Conservation (phyloP, 441 rosid species). For the Dalechampia spathulata region DNA sequence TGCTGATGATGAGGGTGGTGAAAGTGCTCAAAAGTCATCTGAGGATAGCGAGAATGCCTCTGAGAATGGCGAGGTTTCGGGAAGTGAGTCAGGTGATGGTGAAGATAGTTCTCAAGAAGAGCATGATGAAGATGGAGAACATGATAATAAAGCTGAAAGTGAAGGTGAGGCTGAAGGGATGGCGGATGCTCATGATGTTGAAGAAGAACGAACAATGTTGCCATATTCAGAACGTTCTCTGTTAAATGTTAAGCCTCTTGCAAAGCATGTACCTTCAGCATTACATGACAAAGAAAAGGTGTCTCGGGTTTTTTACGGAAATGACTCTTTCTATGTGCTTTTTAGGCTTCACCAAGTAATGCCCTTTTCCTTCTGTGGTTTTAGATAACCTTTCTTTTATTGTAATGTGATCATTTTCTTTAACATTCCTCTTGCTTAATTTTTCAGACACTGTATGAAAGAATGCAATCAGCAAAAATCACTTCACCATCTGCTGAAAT, state of each 20-base stretch:
- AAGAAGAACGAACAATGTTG: slow-evolving; percentile 55
- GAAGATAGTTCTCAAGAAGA: slow-evolving; percentile 80
- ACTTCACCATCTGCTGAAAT: slow-evolving; percentile 84
- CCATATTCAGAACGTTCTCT: slow-evolving; percentile 67
- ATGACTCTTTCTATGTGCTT: slow-evolving; percentile 89
- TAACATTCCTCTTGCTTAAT: slow-evolving; percentile 3
- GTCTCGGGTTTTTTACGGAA: slow-evolving; percentile 77
- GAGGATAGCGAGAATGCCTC: slow-evolving; percentile 89
- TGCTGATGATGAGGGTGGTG: slow-evolving; percentile 81
- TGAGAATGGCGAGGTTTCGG: slow-evolving; percentile 87
- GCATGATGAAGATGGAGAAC: slow-evolving; percentile 68
- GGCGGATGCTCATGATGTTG: slow-evolving; percentile 78
- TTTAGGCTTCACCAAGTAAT: slow-evolving; percentile 97
- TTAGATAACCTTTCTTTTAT: background rate
- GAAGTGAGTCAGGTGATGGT: slow-evolving; percentile 79
- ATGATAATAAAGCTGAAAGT: slow-evolving; percentile 79
- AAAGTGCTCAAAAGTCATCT: slow-evolving; percentile 78
- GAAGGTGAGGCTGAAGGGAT: slow-evolving; percentile 92
- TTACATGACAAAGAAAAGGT: slow-evolving; percentile 42
- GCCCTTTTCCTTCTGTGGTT: slow-evolving; percentile 10
- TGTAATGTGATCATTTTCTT: slow-evolving; percentile 6
- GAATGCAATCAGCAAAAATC: slow-evolving; percentile 84
- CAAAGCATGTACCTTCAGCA: slow-evolving; percentile 58
- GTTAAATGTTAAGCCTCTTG: slow-evolving; percentile 73
- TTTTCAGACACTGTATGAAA: slow-evolving; percentile 75